phyloP scores from a whole-genome alignment of 768 basidiomycete species.

The Sarcodon sp. region DNA sequence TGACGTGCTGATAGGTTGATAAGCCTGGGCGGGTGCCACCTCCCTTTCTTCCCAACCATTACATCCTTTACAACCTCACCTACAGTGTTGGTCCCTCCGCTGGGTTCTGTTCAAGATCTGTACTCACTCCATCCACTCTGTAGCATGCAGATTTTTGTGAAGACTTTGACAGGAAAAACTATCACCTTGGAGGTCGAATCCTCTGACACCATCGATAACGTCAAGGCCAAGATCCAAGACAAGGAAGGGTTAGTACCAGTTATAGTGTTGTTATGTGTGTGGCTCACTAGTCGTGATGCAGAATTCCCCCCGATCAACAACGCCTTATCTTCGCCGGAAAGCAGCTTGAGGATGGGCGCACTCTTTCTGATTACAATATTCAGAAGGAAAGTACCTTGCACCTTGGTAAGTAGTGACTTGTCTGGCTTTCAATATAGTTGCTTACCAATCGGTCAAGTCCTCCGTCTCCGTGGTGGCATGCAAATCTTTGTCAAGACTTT shows the following conservation, averaged over 20 bases:
- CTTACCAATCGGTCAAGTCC: constrained; percentile 8
- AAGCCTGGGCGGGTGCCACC: not conserved
- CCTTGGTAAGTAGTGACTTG: constrained; percentile 22
- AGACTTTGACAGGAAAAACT: constrained; percentile 28
- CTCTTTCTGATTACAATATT: constrained; percentile 9
- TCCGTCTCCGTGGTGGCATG: constrained; percentile 19
- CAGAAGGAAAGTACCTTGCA: constrained; percentile 10
- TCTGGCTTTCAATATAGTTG: constrained; percentile 23
- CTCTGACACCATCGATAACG: constrained; percentile 11
- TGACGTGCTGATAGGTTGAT: no score
- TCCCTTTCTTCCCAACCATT: constrained; percentile 2
- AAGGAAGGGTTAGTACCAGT: constrained; percentile 22
- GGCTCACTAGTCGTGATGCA: not conserved
- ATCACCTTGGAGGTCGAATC: constrained; percentile 13
- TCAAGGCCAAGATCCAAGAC: constrained; percentile 32
- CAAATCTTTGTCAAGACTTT: constrained; percentile 23
- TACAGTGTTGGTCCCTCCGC: not conserved
- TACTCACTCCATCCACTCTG: not conserved
- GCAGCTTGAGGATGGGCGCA: constrained; percentile 12
- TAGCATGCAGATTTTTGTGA: constrained; percentile 30
- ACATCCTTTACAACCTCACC: constrained; percentile 4
- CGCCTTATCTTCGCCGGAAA: constrained; percentile 11
- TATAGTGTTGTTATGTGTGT: not conserved
- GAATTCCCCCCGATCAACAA: constrained; percentile 10
- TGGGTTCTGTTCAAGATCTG: not conserved